A percentile compares a stretch with the other conserved stretches of the same genome.
Conservation (phyloP, 108 stramenopile genomes). For the Cylindrotheca fusiformis region DNA sequence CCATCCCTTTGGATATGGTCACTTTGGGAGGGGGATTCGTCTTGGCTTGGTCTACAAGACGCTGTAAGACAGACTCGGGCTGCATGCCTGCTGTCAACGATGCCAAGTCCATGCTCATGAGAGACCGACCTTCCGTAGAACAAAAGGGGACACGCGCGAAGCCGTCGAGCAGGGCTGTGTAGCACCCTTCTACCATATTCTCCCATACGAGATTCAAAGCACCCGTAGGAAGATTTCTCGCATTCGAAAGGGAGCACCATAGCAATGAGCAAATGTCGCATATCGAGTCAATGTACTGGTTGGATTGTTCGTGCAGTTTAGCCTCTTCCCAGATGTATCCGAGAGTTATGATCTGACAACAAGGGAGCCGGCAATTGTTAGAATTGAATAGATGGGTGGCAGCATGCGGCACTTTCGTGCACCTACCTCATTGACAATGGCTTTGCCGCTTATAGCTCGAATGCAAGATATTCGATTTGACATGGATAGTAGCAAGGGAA, state of each 20-base stretch:
- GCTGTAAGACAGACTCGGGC: constrained; percentile 36
- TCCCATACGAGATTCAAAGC: constrained; percentile 51
- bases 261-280: constrained; percentile 56
- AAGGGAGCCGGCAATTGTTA: constrained; percentile 8
- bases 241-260: constrained; percentile 27
- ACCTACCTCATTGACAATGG: constrained; percentile 41
- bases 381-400: no score
- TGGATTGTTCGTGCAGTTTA: constrained; percentile 64
- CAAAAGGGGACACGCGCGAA: constrained; percentile 78
- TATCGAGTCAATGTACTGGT: constrained; percentile 77
- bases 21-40: constrained; percentile 28
- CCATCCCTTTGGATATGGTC: constrained; percentile 34
- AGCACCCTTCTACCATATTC: constrained; percentile 51
- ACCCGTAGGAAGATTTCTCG: constrained; percentile 24
- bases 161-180: constrained; percentile 74
- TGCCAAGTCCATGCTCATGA: constrained; percentile 96
- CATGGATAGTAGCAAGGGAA: constrained; percentile 36
- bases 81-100: constrained; percentile 54
- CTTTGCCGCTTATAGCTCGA: constrained; percentile 36
- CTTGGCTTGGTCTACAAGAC: constrained; percentile 35
- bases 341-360: constrained; percentile 47
- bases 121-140: constrained; percentile 88
- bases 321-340: constrained; percentile 67
- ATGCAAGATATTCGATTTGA: constrained; percentile 27
- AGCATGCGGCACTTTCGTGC: no score